phyloP scores from a whole-genome alignment of 1,284 basidiomycete species.

The Ustilago xerochloae region DNA sequence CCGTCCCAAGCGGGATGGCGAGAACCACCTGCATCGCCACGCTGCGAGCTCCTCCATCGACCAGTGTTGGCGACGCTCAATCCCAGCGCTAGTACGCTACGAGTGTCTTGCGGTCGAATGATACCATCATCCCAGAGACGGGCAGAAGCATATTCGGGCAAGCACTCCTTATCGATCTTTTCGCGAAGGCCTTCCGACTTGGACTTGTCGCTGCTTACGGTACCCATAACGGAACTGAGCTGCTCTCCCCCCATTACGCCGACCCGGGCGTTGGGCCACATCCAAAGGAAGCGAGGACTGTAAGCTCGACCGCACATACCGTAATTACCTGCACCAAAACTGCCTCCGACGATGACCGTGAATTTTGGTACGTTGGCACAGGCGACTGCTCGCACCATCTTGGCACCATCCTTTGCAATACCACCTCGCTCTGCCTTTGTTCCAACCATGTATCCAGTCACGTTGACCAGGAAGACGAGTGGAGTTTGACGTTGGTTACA shows the following conservation, averaged over 20 bases:
- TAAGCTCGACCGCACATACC: constrained; percentile 73
- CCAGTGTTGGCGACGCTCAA: constrained; percentile 76
- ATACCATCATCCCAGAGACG: constrained; percentile 95
- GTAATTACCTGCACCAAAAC: constrained; percentile 94
- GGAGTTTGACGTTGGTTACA: constrained; percentile 92
- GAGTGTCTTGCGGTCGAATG: constrained; percentile 88
- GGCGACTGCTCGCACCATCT: constrained; percentile 96
- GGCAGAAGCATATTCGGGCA: constrained; percentile 85
- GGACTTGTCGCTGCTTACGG: constrained; percentile 74
- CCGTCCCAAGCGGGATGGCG: constrained; percentile 62
- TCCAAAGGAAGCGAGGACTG: constrained; percentile 92
- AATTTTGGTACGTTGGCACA: constrained; percentile 93
- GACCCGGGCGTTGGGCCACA: constrained; percentile 97
- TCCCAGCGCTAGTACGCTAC: constrained; percentile 85
- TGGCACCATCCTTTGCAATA: constrained; percentile 95
- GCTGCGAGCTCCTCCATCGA: constrained; percentile 53
- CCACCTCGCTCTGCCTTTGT: constrained; percentile 93
- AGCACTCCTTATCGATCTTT: constrained; percentile 87
- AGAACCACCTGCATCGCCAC: constrained; percentile 37
- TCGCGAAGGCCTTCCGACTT: constrained; percentile 73
- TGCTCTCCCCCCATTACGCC: constrained; percentile 97
- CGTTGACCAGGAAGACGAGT: constrained; percentile 91
- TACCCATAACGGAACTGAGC: constrained; percentile 89
- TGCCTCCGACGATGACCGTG: constrained; percentile 92
- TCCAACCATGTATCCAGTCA: constrained; percentile 91